Conservation (phyloP, 345 rosid genomes). For the Citrus inodora region DNA sequence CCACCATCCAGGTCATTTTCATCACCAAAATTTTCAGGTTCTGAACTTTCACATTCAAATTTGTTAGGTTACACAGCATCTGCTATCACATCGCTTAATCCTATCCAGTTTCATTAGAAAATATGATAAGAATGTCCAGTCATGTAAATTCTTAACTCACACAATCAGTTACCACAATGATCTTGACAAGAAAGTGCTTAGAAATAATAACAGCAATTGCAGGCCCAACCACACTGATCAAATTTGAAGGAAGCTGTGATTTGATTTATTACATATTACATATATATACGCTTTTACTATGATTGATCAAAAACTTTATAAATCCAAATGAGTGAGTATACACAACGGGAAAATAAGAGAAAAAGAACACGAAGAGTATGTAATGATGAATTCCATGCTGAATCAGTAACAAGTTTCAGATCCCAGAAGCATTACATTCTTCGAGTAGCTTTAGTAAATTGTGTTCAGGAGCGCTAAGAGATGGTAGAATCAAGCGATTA, state of each 20-base stretch:
- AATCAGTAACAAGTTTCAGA: slow-evolving; percentile 28
- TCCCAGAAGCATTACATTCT: slow-evolving; percentile 65
- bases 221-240: background rate
- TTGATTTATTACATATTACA: background rate
- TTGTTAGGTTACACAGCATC: background rate
- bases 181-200: no score
- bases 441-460: slow-evolving; percentile 74
- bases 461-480: slow-evolving; percentile 90
- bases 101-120: no score
- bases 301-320: slow-evolving; percentile 3
- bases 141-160: no score
- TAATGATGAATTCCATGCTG: background rate
- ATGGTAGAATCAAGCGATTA: slow-evolving; percentile 47
- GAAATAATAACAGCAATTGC: background rate
- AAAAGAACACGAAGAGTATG: background rate
- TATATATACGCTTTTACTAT: background rate
- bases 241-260: slow-evolving; percentile 7
- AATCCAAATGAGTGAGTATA: background rate
- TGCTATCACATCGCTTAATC: background rate
- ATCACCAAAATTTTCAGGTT: background rate
- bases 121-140: no score
- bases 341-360: background rate
- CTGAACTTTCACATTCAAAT: background rate
- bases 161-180: no score
- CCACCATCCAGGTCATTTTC: background rate